Evolutionary conservation across 1,139 yeast species (phyloP), one percentile per base, ranked within the genome.

Genomic region (Candida glucosophila): DNA sequence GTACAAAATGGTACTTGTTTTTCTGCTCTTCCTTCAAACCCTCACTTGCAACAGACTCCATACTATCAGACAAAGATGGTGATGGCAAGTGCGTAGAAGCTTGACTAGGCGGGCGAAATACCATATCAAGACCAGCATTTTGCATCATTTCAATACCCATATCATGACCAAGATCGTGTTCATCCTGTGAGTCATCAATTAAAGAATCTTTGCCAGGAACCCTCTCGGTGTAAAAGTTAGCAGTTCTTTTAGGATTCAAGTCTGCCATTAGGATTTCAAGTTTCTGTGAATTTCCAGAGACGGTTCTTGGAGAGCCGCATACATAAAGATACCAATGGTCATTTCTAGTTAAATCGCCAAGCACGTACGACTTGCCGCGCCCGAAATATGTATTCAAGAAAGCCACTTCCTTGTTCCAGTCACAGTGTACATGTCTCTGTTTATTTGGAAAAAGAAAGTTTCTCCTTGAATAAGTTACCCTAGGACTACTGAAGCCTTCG

Each of bases 251-350:
- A 1, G 70, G 73, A 32, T 76, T 69, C 41, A 90, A 61, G 28
- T 80, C 90, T 2, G 96, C 85, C 98, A 90, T 90, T 49, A 90
- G 65, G 27, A 90, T 65, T 55, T 90, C 97, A 45, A 90, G 66
- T 2, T 95, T 86, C 48, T 81, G 86, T 50, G 83, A 95, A 13
- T 35, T 32, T 19, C 19, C 12, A 14, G 31, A 10, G 22, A 25
- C 31, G 18, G 36, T 32, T 19, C 32, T 31, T 15, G 32, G 42
- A 27, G 34, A 28, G 27, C 75, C 75, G 1, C 82, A 80, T 32
- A 79, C 68, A 50, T 82, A 90, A 37, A 88, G 58, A 50, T 83
- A 83, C 98, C 98, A 90, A 48, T 86, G 95, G 44, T 83, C 92
- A 26, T 74, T 74, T 37, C 78, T 73, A 35, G 71, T 64, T 37